Base-by-base conservation (phyloP, 495 filamentous ascomycete genomes). In the Trichoderma virens region DNA sequence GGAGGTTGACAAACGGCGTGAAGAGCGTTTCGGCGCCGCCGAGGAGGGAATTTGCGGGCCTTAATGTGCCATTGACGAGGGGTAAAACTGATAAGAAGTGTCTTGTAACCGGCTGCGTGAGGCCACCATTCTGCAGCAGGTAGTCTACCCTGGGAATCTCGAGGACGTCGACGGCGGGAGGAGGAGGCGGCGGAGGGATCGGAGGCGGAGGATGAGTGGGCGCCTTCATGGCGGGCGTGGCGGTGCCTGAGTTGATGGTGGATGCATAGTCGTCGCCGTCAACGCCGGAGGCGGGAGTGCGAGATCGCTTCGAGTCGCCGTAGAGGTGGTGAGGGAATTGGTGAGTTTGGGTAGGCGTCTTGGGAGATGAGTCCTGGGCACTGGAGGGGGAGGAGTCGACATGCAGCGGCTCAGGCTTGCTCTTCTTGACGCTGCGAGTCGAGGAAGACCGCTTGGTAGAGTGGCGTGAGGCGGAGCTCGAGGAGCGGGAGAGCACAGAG, bases 91-190 rank as follows among this genome's bases (percentile, higher is more conserved):
- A 70, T 47, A 96, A 82, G 20, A 96, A 80, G 56, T 82, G 79
- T 65, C 83, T 87, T 0, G 89, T 85, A 2, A 93, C 82, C 23
- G 82, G 77, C 27, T 84, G 78, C 30, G 84, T 73, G 30, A 97
- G 73, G 6, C 93, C 93, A 60, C 93, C 93, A 74, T 96, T 85
- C 64, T 90, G 89, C 65, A 97, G 78, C 28, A 97, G 79, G 71
- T 97, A 97, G 69, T 97, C 92, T 23, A 97, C 91, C 54, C 88
- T 81, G 1, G 93, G 93, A 0, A 76, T 70, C 27, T 82, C 79
- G 35, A 76, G 73, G 25, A 89, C 80, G 65, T 88, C 81, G 43
- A 87, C 72, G n/a, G 86, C 83, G 0, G 89, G 88, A n/a, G 90
- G 90, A 1, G 90, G 90, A 3, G 92, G 92, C 0, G 92, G 92